Conservation (phyloP, 768 basidiomycete species). For the Saitozyma podzolica region DNA sequence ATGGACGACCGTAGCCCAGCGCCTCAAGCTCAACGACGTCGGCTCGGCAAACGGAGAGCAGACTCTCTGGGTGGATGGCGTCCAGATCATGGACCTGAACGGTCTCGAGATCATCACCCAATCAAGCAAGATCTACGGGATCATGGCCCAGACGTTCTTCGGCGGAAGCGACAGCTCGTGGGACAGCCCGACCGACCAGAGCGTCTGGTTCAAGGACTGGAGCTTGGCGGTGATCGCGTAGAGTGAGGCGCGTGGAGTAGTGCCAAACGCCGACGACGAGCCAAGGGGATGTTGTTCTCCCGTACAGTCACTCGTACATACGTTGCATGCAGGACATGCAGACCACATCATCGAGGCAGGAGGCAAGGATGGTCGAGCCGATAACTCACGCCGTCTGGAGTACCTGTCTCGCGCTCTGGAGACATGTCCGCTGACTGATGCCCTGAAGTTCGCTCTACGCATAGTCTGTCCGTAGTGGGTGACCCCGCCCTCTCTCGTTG, state of each 20-base stretch:
- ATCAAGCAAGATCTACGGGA: conserved; percentile 63
- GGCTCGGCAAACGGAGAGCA: conserved; percentile 73
- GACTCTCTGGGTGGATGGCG: conserved; percentile 66
- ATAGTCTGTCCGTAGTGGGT: no score
- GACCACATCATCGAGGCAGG: no score
- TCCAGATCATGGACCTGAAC: conserved; percentile 63
- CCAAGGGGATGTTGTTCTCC: neutral
- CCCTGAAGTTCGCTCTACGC: no score
- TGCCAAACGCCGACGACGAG: neutral
- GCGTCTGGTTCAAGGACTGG: conserved; percentile 69
- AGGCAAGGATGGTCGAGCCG: no score
- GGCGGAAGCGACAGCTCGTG: conserved; percentile 56
- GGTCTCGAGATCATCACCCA: conserved; percentile 61
- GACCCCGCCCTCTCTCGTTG: no score
- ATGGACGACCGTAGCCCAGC: conserved; percentile 70
- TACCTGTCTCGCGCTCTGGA: no score
- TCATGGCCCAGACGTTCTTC: conserved; percentile 70
- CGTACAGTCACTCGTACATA: neutral
- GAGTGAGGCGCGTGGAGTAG: neutral
- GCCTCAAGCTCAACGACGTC: conserved; percentile 72
- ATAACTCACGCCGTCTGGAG: no score
- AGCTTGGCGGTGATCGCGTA: conserved; percentile 61
- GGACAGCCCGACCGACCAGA: conserved; percentile 66
- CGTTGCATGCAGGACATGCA: no score
- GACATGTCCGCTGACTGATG: no score